Base-by-base conservation (phyloP, 192 early-diverging fungal genomes). In the Coemansia sp. region DNA sequence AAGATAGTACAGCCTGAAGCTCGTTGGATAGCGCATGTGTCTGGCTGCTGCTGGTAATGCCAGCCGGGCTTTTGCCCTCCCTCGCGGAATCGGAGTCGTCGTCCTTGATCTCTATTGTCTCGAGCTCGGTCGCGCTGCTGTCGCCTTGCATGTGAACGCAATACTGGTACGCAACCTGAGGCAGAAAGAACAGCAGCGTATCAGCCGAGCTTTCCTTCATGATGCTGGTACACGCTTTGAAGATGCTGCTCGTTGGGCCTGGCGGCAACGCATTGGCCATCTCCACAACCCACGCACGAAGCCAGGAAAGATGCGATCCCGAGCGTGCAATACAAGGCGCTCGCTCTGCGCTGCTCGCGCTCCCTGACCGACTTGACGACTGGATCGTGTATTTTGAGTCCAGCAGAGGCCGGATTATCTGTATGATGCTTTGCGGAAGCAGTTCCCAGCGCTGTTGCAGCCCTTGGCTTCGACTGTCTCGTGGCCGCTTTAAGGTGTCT, bases 311-410 rank as follows among this genome's bases (percentile, higher is more conserved):
- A 24, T 79, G 52, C 34, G 41, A 68, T 7, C 61, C 34, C 4
- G 68, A 30, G 7, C 57, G 59, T 14, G 18, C n/a, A 43, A 84
- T 66, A 5, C 77, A 79, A 14, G 77, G 44, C 7, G 21, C 63
- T 10, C 61, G 62, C 23, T 20, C 63, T 14, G 23, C 21, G 10
- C 23, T 48, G 18, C 26, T 53, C 4, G 30, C 64, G 2, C 57
- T 36, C 9, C 45, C 21, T 2, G 53, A 49, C 21, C 70, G 66
- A 33, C 33, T 59, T 14, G 77, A 55, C 6, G 61, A 55, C 65
- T 79, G 73, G 64, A 79, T 73, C 8, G 77, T 76, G 51, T 84
- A 84, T 35, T 84, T 76, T 21, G 82, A 79, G 41, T 73, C 68
- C 20, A 84, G 39, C 26, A 84, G 65, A 21, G 82, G 82, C 46